These are phyloP conservation scores for Pisolithus thermaeus DNA, from an alignment of 1,284 basidiomycete species.

Conservation along the genomic window DNA sequence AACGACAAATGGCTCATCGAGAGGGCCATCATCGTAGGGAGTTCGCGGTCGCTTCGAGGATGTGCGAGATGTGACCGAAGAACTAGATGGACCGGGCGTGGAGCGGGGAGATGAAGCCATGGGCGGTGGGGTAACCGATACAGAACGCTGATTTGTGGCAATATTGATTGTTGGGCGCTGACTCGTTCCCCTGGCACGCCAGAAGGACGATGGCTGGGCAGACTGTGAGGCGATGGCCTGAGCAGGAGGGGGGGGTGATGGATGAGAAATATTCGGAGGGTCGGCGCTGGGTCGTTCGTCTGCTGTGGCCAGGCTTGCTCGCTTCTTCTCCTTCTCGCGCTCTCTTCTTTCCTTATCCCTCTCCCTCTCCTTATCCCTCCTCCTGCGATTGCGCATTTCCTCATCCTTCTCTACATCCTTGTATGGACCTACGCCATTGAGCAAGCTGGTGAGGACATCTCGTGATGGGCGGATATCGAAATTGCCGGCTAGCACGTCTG, in stretches of 20 bases:
- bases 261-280: slow-evolving; percentile 11
- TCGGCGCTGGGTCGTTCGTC: slow-evolving; percentile 24
- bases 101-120: slow-evolving; percentile 58
- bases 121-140: slow-evolving; percentile 71
- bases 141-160: slow-evolving; percentile 55
- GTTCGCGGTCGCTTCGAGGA: slow-evolving; percentile 74
- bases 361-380: slow-evolving; percentile 49
- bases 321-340: slow-evolving; percentile 38
- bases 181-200: slow-evolving; percentile 56
- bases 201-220: slow-evolving; percentile 44
- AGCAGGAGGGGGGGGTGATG: slow-evolving; percentile 18
- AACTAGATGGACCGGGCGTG: slow-evolving; percentile 68
- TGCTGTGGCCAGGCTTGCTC: slow-evolving; percentile 9
- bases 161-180: slow-evolving; percentile 65
- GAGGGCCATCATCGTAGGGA: slow-evolving; percentile 40
- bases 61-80: slow-evolving; percentile 63
- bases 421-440: slow-evolving; percentile 68
- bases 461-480: slow-evolving; percentile 61
- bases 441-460: slow-evolving; percentile 69
- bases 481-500: slow-evolving; percentile 63
- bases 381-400: slow-evolving; percentile 42
- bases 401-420: slow-evolving; percentile 56
- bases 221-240: slow-evolving; percentile 19
- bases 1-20: slow-evolving; percentile 22
- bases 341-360: slow-evolving; percentile 43